Conservation (phyloP, 768 basidiomycete species). For the Xerocomellus chrysenteron region DNA sequence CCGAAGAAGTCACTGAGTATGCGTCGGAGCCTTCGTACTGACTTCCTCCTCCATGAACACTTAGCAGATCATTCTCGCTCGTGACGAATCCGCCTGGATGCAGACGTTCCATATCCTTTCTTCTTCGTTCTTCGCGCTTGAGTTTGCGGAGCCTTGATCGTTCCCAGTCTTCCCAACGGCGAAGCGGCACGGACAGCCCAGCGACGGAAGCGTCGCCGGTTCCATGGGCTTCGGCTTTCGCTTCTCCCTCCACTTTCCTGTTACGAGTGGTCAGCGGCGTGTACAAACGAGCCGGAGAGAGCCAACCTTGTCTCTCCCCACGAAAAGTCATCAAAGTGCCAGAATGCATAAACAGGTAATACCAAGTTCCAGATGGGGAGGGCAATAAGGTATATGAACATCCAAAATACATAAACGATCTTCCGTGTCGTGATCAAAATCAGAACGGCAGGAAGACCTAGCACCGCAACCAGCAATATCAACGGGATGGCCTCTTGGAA, state of each 20-base stretch:
- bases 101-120: slow-evolving; percentile 76
- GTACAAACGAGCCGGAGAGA: not conserved
- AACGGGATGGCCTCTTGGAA: slow-evolving; percentile 96
- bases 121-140: slow-evolving; percentile 79
- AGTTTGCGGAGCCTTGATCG: slow-evolving; percentile 90
- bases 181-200: slow-evolving; percentile 74
- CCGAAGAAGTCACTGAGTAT: slow-evolving; percentile 77
- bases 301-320: slow-evolving; percentile 97
- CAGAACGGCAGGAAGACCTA: slow-evolving; percentile 89
- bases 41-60: slow-evolving; percentile 51
- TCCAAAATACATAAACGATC: slow-evolving; percentile 96
- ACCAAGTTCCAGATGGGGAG: slow-evolving; percentile 97
- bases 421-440: slow-evolving; percentile 95
- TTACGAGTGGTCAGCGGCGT: slow-evolving; percentile 11
- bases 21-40: slow-evolving; percentile 82
- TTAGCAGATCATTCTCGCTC: slow-evolving; percentile 63
- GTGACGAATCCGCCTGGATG: slow-evolving; percentile 67
- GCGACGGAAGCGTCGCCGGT: slow-evolving; percentile 52
- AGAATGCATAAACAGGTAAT: slow-evolving; percentile 93
- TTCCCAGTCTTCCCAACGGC: slow-evolving; percentile 99
- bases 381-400: slow-evolving; percentile 90
- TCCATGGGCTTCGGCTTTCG: slow-evolving; percentile 75
- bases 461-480: slow-evolving; percentile 82
- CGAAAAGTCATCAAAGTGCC: slow-evolving; percentile 99
- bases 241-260: slow-evolving; percentile 95